A percentile compares a stretch with the other conserved stretches of the same genome.
These are phyloP conservation scores for Gossypium thurberi DNA, from an alignment of 345 rosid genomes.

Conservation along the genomic window DNA sequence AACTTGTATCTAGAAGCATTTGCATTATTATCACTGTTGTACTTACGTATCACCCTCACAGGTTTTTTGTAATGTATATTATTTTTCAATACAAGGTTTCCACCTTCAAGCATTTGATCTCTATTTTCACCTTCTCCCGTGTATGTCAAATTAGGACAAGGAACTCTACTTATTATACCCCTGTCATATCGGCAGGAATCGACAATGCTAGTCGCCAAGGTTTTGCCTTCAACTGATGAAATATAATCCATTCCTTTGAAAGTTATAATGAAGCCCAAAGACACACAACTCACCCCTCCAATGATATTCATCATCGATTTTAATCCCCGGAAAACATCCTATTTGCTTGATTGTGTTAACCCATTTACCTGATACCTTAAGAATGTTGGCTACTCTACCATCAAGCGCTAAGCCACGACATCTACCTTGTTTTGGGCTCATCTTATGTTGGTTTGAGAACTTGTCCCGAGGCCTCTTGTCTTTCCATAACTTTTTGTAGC, in stretches of 20 bases:
- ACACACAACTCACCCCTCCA: slow-evolving; percentile 63
- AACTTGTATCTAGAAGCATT: slow-evolving; percentile 31
- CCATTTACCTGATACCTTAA: slow-evolving; percentile 36
- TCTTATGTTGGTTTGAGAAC: background rate
- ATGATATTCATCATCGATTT: slow-evolving; percentile 66
- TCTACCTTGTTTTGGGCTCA: background rate
- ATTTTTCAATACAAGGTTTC: slow-evolving; percentile 62
- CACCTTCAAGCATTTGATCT: slow-evolving; percentile 52
- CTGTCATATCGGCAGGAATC: slow-evolving; percentile 60
- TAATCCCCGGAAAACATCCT: slow-evolving; percentile 63
- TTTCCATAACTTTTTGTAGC: background rate
- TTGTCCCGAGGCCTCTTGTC: no score
- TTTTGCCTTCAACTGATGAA: slow-evolving; percentile 11
- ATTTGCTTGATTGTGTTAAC: slow-evolving; percentile 38
- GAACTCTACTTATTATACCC: background rate
- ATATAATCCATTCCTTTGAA: slow-evolving; percentile 60
- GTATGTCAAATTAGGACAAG: slow-evolving; percentile 28
- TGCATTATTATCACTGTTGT: background rate
- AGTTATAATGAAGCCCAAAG: slow-evolving; percentile 58
- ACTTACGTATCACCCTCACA: slow-evolving; percentile 65
- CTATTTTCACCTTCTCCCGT: slow-evolving; percentile 71
- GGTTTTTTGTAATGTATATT: slow-evolving; percentile 28
- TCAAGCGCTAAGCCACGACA: slow-evolving; percentile 26
- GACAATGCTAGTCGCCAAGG: slow-evolving; percentile 61
- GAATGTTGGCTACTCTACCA: slow-evolving; percentile 40